Base-by-base conservation (phyloP, 176 grass and related monocot species). In the Cenchrus fungigraminus region DNA sequence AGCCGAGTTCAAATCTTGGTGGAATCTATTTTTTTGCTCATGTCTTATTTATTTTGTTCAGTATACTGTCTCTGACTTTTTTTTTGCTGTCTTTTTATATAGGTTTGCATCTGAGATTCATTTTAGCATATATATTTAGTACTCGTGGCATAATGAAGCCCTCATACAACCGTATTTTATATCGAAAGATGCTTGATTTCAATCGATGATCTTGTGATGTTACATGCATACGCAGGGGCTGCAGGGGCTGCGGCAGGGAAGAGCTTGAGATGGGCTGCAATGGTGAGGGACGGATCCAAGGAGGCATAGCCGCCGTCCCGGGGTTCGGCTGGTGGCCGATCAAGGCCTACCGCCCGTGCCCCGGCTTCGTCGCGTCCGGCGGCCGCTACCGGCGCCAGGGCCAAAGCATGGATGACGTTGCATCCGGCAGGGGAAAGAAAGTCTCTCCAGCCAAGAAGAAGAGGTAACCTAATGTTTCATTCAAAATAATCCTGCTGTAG, bases 311-410 rank as follows among this genome's bases (percentile, higher is more conserved):
- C 46, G 75, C 93, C 19, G 91, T 99, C 12, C 97, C 91, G 1
- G 92, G 94, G 50, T 94, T 99, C 9, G 88, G 97, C 59, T 99
- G 93, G 97, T 99, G 91, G 93, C 93, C 93, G 0, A 99, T 96
- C 86, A 99, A 99, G 87, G 97, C 93, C 4, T 99, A 89, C 78
- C 82, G 97, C 15, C 97, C 97, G 10, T 98, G 97, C 84, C 97
- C 97, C 0, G 88, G 88, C 63, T 96, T 94, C 71, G 81, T 94
- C 17, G 88, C 91, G 0, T 89, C 97, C 40, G 97, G 97, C 8
- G 93, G 93, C n/a, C 86, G 97, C 28, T 98, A 98, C 78, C 84
- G 86, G 62, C 92, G 93, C 46, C 88, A 88, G 47, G 93, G 93
- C 4, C 97, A 98, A 55, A 98, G 89, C 91, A 95, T 98, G 91